A percentile compares a stretch with the other conserved stretches of the same genome.
These are phyloP conservation scores for Favolaschia claudopus DNA, from an alignment of 768 basidiomycete species.

Conservation along the genomic window DNA sequence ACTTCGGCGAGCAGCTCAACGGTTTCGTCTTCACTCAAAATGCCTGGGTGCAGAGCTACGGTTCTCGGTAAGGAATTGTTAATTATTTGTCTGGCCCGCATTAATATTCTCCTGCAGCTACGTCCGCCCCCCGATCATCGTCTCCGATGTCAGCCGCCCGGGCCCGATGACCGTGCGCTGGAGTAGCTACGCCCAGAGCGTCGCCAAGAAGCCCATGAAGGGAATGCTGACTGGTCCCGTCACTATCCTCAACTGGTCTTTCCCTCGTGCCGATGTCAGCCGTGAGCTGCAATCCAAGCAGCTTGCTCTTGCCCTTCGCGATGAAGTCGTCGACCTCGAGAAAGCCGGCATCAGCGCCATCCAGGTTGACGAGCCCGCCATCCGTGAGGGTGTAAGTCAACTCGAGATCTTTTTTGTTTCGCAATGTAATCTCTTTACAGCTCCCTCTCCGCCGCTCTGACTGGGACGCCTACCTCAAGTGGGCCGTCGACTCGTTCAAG, in stretches of 20 bases:
- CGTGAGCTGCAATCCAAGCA: constrained; percentile 98
- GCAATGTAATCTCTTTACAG: constrained; percentile 41
- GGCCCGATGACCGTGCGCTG: constrained; percentile 95
- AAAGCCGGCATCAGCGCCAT: constrained; percentile 96
- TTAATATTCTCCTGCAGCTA: constrained; percentile 57
- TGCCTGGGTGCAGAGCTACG: constrained; percentile 99
- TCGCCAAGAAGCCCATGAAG: constrained; percentile 96
- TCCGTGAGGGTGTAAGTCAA: constrained; percentile 96
- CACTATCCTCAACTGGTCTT: constrained; percentile 99
- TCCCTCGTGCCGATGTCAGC: constrained; percentile 98
- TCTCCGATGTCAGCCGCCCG: constrained; percentile 95
- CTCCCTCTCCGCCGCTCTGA: constrained; percentile 95
- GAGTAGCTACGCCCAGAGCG: constrained; percentile 95
- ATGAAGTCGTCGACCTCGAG: constrained; percentile 97
- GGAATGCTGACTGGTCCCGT: constrained; percentile 99
- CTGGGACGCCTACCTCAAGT: constrained; percentile 95
- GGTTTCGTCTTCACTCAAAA: constrained; percentile 99
- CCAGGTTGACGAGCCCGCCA: constrained; percentile 99
- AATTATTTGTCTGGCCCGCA: neutral
- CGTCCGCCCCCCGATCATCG: constrained; percentile 97
- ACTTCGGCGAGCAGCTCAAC: constrained; percentile 95
- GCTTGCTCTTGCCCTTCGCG: constrained; percentile 95
- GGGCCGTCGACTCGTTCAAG: constrained; percentile 99
- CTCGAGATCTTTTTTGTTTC: neutral
- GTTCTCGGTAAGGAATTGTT: constrained; percentile 73